Base-by-base conservation (phyloP, 306 rosid species). In the cucumber (Cucumis sativus) region DNA sequence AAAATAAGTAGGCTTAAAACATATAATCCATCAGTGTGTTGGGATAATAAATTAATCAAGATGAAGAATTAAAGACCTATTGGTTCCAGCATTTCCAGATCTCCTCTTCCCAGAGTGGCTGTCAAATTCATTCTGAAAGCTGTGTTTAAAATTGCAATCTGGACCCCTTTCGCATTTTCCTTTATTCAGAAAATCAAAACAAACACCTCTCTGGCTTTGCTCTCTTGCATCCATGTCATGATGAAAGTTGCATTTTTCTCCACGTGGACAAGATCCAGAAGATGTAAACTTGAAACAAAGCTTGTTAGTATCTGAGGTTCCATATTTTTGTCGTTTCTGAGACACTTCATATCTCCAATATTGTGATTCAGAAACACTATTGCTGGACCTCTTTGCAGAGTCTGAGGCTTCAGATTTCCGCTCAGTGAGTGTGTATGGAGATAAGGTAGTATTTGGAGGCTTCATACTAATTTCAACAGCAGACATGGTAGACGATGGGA, bases 321-420 rank as follows among this genome's bases (percentile, higher is more conserved):
- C 97, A 77, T 84, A 82, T 82, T 85, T 92, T 84, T 81, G 97
- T 64, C 96, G 88, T 87, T 95, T 95, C 69, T 85, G 89, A 33
- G 97, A 79, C 82, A 90, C 97, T 81, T 92, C 99, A 75, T 90
- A 95, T 83, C 99, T 95, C 99, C 99, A 95, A 85, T 87, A 88
- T 67, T 95, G 99, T 68, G 93, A 81, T 82, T 95, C 97, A 79
- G 89, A 77, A 76, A 76, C 77, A 77, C 64, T 71, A 51, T 88
- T 89, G 30, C 79, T 82, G 41, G 91, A 74, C 86, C 96, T 89
- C 90, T 92, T 95, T 39, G 85, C 45, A 40, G 85, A 67, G 41
- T 89, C 97, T 28, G 76, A 77, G 18, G 85, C 82, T 74, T 86
- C 77, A 64, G 65, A 60, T 64, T 77, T 71, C 56, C 66, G 79